Base-by-base conservation (phyloP, 2,329 filamentous ascomycete species). In the Penicillium glabrum region DNA sequence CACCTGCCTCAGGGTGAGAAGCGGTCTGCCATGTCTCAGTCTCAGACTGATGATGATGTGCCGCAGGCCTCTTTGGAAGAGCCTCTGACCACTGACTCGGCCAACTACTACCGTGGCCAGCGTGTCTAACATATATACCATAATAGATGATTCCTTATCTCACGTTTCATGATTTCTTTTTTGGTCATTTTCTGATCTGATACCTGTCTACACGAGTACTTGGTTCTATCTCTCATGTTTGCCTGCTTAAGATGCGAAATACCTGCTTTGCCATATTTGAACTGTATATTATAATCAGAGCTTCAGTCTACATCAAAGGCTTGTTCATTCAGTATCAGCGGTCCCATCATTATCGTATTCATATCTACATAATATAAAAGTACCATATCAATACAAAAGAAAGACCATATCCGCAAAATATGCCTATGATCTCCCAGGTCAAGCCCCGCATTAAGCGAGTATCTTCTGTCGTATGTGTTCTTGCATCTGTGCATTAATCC, bases 401-500 rank as follows among this genome's bases (percentile, higher is more conserved):
- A 47, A 57, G 46, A n/a, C 44, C 44, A 49, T 44, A 39, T 9
- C 26, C 16, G 5, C 16, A 43, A 21, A 31, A 33, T 29, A 13
- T 26, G 13, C 48, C 35, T n/a, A 10, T 39, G n/a, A 21, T 13
- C 19, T 23, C 39, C 39, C 19, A 41, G 19, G 37, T 33, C 1
- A 31, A 45, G 21, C 10, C 39, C 29, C 9, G 16, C 13, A 50
- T 51, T 37, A 51, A 51, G 19, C 62, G 53, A 73, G 46, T 46
- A 75, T 59, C 48, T 53, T 61, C 48, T 47, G 54, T 57, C 66
- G 61, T 49, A 79, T 64, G 50, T 63, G 67, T 52, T 74, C 64
- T 57, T 83, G 74, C 56, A 82, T 77, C 8, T 64, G 68, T 23
- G 72, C 63, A 9, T 69, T 73, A 58, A 90, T 82, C 0, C 88